These are phyloP conservation scores for Lasiosphaeria ovina DNA, from an alignment of 495 filamentous ascomycete species.

Conservation along the genomic window DNA sequence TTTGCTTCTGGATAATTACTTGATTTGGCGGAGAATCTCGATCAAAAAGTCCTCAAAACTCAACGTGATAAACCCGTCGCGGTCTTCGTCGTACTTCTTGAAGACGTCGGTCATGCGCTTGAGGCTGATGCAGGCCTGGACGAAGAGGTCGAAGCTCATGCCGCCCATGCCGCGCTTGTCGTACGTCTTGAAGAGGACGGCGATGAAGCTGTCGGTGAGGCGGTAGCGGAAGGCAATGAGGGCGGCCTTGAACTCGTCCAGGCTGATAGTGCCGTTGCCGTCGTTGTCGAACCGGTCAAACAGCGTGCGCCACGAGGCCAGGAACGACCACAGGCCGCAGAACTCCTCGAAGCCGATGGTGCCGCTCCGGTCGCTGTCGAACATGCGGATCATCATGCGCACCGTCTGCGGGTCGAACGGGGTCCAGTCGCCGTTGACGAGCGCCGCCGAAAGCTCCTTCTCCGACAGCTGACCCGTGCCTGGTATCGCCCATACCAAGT, in stretches of 20 bases:
- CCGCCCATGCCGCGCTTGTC: constrained; percentile 60
- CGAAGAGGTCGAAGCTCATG: constrained; percentile 96
- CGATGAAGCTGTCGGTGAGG: constrained; percentile 76
- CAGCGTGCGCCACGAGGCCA: constrained; percentile 87
- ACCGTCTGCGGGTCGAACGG: constrained; percentile 95
- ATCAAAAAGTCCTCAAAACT: constrained; percentile 81
- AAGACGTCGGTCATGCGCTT: constrained; percentile 99
- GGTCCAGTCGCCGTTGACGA: constrained; percentile 95
- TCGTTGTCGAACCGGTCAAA: constrained; percentile 97
- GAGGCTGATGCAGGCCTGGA: constrained; percentile 92
- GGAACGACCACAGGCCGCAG: constrained; percentile 90
- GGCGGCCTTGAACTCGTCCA: constrained; percentile 85
- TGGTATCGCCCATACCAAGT: constrained; percentile 33
- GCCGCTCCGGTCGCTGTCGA: constrained; percentile 84
- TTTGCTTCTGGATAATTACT: constrained; percentile 22
- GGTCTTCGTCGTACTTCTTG: constrained; percentile 96
- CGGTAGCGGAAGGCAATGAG: constrained; percentile 94
- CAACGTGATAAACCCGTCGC: constrained; percentile 85
- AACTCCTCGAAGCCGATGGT: constrained; percentile 95
- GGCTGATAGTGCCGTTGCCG: constrained; percentile 78
- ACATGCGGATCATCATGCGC: constrained; percentile 99
- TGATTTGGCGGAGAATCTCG: constrained; percentile 53
- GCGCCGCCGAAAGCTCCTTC: constrained; percentile 80
- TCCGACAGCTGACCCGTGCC: constrained; percentile 82
- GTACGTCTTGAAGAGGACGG: constrained; percentile 69